Evolutionary conservation across 345 rosid genomes (phyloP), one percentile per base, ranked within the genome.

Genomic region (Linum tenue): DNA sequence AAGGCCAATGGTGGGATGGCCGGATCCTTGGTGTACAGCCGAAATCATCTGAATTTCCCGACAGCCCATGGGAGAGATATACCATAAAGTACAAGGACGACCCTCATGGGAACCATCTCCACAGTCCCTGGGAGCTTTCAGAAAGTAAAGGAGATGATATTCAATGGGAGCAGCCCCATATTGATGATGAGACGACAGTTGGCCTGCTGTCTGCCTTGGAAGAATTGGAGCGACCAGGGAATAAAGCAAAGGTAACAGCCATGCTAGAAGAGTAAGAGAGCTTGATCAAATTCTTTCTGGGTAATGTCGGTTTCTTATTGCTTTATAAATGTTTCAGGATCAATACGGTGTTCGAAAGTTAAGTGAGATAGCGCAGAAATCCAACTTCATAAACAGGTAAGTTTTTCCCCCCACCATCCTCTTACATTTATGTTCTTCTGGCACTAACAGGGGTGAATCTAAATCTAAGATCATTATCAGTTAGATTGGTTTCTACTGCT

Each of bases 61-160:
- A 86, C 56, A 94, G 99, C 74, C 99, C 95, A 37, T 95, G 99
- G 99, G 99, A 95, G 80, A 87, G 85, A 78, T 95, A 81, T 75
- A 68, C 86, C 4, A 61, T 95, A 44, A 83, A 75, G 79, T 95
- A 95, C 77, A 87, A 79, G 78, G 79, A 85, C 71, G 92, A 91
- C 55, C 95, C 97, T 11, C 67, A 78, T 1, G 91, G 91, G 70
- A 75, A 84, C 16, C 91, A 85, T 70, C 78, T 76, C 36, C 99
- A 95, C 82, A 91, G 99, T 77, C 99, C 99, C 3, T 95, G 99
- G 97, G 99, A 95, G 83, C 97, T 95, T 74, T 95, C 85, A 74
- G 95, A 95, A 64, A 57, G 31, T 22, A 22, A 22, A 22, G 31
- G 22, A 17, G 76, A 80, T 16, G 84, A 81, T 67, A 75, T 83